phyloP scores from a whole-genome alignment of 768 basidiomycete genomes.

The Pulveroboletus sp. region DNA sequence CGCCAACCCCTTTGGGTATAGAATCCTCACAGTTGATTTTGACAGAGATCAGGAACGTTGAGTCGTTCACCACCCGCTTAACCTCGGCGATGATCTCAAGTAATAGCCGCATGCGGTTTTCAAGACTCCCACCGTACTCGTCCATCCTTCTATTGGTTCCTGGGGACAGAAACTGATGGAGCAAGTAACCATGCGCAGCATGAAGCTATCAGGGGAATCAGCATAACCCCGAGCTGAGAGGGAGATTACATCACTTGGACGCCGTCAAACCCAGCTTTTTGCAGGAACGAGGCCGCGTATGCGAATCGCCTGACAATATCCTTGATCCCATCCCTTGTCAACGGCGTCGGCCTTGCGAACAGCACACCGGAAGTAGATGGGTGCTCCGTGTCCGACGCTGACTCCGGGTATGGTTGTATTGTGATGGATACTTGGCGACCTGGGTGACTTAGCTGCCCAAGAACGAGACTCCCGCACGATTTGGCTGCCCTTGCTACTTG shows the following conservation, averaged over 20 bases:
- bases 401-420: slow-evolving; percentile 33
- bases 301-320: slow-evolving; percentile 49
- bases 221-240: not conserved
- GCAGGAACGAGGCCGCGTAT: slow-evolving; percentile 49
- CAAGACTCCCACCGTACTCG: slow-evolving; percentile 50
- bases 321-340: slow-evolving; percentile 45
- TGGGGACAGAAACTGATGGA: slow-evolving; percentile 46
- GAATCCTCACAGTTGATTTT: slow-evolving; percentile 32
- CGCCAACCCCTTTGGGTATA: slow-evolving; percentile 25
- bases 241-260: slow-evolving; percentile 36
- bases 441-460: slow-evolving; percentile 32
- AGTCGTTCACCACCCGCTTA: slow-evolving; percentile 32
- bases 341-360: slow-evolving; percentile 30
- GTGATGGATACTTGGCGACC: slow-evolving; percentile 33
- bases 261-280: slow-evolving; percentile 64
- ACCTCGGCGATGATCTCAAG: slow-evolving; percentile 46
- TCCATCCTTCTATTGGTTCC: slow-evolving; percentile 47
- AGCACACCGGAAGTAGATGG: slow-evolving; percentile 30
- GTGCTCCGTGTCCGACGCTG: slow-evolving; percentile 32
- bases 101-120: slow-evolving; percentile 47
- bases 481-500: slow-evolving; percentile 31
- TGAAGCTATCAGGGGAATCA: slow-evolving; percentile 31
- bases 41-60: slow-evolving; percentile 30
- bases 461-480: slow-evolving; percentile 25
- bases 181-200: slow-evolving; percentile 40